Evolutionary conservation across 78 protist species (phyloP).

Genomic region (Dictyostelium citrinum): DNA sequence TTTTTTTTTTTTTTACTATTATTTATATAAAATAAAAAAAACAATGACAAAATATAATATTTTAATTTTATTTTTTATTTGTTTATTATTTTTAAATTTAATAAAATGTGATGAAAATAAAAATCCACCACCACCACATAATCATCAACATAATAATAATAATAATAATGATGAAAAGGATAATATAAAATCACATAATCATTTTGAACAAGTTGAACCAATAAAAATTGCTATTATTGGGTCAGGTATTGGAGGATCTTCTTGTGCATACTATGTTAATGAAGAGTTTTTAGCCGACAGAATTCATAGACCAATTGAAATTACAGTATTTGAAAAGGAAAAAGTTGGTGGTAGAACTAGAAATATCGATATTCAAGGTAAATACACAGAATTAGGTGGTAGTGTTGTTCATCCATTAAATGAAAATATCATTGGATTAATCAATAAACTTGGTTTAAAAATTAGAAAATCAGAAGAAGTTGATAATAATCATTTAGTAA

Average conservation of each 20-base stretch:
- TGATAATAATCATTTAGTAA: not conserved
- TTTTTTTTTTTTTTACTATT: not conserved
- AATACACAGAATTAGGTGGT: conserved; percentile 39
- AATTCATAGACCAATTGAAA: not conserved
- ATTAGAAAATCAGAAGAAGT: not conserved
- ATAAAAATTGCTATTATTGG: conserved; percentile 18
- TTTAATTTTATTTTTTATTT: not conserved
- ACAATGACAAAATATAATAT: not conserved
- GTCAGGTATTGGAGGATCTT: conserved; percentile 56
- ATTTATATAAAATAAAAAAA: too few species aligned
- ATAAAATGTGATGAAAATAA: not conserved
- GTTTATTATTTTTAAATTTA: not conserved
- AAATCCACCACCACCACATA: not conserved
- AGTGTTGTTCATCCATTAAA: conserved; percentile 56
- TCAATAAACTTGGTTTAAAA: conserved; percentile 20
- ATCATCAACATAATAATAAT: not conserved
- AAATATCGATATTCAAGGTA: conserved; percentile 23
- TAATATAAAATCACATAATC: not conserved
- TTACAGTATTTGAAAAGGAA: conserved; percentile 38
- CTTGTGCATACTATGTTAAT: conserved; percentile 41
- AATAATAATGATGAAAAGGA: not conserved
- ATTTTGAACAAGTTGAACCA: not conserved
- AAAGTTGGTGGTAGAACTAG: conserved; percentile 49
- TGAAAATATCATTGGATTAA: conserved; percentile 17
- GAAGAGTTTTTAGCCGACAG: not conserved